Evolutionary conservation across 2,329 filamentous ascomycete genomes (phyloP).

Genomic region (Colletotrichum simmondsii): DNA sequence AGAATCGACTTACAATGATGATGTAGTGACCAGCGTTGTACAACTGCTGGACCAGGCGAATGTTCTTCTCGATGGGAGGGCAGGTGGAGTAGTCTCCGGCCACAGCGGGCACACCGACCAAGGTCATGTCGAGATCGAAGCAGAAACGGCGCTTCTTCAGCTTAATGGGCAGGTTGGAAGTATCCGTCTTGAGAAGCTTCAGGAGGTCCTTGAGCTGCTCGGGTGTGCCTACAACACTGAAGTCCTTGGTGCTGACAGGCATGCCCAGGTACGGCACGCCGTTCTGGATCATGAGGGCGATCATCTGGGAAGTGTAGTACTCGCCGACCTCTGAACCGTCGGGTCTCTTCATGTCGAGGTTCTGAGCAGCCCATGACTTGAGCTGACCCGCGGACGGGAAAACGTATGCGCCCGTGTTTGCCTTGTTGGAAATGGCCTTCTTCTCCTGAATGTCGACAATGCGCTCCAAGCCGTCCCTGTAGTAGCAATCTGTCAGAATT

Average conservation of each 20-base stretch:
- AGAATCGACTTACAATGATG: slow-evolving; percentile 40
- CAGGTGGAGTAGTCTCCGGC: slow-evolving; percentile 43
- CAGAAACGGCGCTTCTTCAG: slow-evolving; percentile 43
- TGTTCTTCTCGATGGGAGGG: slow-evolving; percentile 43
- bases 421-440: slow-evolving; percentile 43
- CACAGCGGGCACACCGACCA: slow-evolving; percentile 42
- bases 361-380: slow-evolving; percentile 38
- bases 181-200: slow-evolving; percentile 38
- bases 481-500: neutral
- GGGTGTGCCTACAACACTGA: slow-evolving; percentile 42
- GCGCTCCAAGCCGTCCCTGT: slow-evolving; percentile 34
- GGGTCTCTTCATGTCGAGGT: slow-evolving; percentile 37
- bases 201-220: slow-evolving; percentile 43
- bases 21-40: slow-evolving; percentile 44
- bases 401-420: slow-evolving; percentile 42
- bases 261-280: slow-evolving; percentile 40
- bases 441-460: slow-evolving; percentile 44
- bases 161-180: slow-evolving; percentile 35
- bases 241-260: slow-evolving; percentile 38
- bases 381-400: slow-evolving; percentile 40
- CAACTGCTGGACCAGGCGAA: slow-evolving; percentile 42
- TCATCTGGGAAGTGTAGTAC: slow-evolving; percentile 42
- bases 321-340: slow-evolving; percentile 39
- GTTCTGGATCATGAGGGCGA: slow-evolving; percentile 39
- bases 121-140: slow-evolving; percentile 44